Evolutionary conservation across 1,284 basidiomycete species (phyloP), one percentile per base, ranked within the genome.

Genomic region (Somion occarium): DNA sequence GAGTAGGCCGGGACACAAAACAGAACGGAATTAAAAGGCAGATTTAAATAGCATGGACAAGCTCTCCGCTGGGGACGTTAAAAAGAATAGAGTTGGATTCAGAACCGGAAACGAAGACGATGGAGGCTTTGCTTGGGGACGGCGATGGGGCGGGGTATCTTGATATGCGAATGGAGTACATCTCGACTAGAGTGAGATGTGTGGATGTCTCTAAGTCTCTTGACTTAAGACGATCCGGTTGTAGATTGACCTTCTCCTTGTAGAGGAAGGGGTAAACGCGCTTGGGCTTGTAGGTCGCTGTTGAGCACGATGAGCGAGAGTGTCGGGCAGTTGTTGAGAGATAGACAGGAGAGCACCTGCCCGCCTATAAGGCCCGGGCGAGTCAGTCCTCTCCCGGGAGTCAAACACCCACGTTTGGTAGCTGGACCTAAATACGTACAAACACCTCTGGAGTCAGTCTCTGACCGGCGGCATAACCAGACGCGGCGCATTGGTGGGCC

Each of bases 161-260:
- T 52, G 45, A 45, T 26, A 43, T 45, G 56, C 27, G 47, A 43
- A 46, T 38, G 46, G 53, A 50, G 45, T 26, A 63, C 66, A 68
- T 68, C 63, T 38, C 61, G 64, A 49, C 44, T 47, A 39, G 7
- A 44, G 45, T 48, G 51, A 49, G 57, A 34, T 45, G 50, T 18
- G 37, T 53, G 66, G 66, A 65, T 54, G 53, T 63, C 56, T 64
- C 62, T 47, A 61, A 66, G 64, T 66, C 64, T 54, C n/a, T 53
- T 41, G 65, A 67, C 66, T 64, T 61, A 48, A 63, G 66, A 65
- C 64, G 53, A 64, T 65, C 66, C 66, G 58, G 49, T 39, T 44
- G 41, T 44, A 26, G n/a, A 38, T 50, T 20, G 53, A 59, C 58
- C 56, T 53, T 56, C 55, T 13, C 57, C 54, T 53, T 37, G 49